phyloP scores from a whole-genome alignment of 2,329 filamentous ascomycete species.

The Magnaporthiopsis incrustans region DNA sequence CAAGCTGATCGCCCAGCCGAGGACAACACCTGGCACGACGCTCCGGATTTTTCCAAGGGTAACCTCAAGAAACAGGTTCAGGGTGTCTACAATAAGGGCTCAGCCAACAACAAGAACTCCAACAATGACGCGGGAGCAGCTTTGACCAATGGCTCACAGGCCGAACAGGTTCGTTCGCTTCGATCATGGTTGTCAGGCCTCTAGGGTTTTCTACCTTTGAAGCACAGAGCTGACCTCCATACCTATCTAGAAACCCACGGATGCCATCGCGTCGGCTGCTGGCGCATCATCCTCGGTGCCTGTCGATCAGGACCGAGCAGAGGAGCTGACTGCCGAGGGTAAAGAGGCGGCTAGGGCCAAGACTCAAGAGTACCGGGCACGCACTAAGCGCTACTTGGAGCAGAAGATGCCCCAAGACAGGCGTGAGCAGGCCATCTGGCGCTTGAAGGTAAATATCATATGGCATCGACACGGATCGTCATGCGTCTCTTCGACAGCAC shows the following conservation, averaged over 20 bases:
- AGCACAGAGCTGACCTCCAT: not conserved
- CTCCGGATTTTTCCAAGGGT: slow-evolving; percentile 65
- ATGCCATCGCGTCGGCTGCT: slow-evolving; percentile 30
- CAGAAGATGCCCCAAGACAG: slow-evolving; percentile 89
- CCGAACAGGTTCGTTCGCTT: not conserved
- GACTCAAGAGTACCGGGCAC: slow-evolving; percentile 28
- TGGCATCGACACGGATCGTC: not conserved
- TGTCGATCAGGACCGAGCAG: slow-evolving; percentile 33
- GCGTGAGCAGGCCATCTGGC: slow-evolving; percentile 84
- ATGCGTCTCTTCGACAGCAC: not conserved
- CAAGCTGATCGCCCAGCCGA: slow-evolving; percentile 78
- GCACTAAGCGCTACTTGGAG: slow-evolving; percentile 64
- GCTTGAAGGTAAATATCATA: slow-evolving; percentile 50
- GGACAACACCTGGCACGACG: slow-evolving; percentile 91
- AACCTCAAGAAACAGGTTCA: slow-evolving; percentile 62
- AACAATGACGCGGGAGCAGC: not conserved
- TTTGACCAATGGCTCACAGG: not conserved
- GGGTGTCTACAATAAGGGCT: slow-evolving; percentile 42
- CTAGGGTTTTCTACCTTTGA: not conserved
- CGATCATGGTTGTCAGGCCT: not conserved
- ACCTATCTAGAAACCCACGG: not conserved
- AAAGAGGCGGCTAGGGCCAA: slow-evolving; percentile 36
- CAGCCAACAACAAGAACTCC: slow-evolving; percentile 1
- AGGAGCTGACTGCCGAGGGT: slow-evolving; percentile 54
- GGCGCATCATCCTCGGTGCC: slow-evolving; percentile 41